A percentile compares a stretch with the other conserved stretches of the same genome.
Evolutionary conservation across 495 filamentous ascomycete species (phyloP).

Genomic region (Neurospora intermedia): DNA sequence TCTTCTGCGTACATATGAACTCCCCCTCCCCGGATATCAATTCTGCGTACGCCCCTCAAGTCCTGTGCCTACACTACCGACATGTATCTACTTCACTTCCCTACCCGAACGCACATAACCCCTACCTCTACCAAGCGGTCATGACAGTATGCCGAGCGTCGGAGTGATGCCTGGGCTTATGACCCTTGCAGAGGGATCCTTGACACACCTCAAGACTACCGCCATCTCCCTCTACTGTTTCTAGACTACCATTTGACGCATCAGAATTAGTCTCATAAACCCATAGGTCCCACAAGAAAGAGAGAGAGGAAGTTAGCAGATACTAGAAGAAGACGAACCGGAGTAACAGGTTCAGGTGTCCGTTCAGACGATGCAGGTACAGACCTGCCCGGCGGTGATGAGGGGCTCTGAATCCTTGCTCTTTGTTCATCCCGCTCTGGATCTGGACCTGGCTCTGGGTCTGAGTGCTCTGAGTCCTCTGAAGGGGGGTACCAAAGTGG

Average conservation of each 20-base stretch:
- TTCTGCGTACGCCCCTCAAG: not conserved
- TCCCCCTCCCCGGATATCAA: not conserved
- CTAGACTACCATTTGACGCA: not conserved
- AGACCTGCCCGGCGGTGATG: not conserved
- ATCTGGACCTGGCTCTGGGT: not conserved
- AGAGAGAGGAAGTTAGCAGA: not conserved
- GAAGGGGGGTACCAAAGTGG: not conserved
- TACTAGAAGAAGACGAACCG: not conserved
- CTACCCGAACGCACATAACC: not conserved
- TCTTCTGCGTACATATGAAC: not conserved
- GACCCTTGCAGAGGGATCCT: not conserved
- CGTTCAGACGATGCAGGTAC: not conserved
- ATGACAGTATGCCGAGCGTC: not conserved
- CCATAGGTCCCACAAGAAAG: not conserved
- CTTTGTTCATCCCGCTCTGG: not conserved
- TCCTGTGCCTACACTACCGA: not conserved
- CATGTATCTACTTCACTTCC: not conserved
- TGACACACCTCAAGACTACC: not conserved
- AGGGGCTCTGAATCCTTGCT: not conserved
- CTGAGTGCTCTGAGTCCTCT: not conserved
- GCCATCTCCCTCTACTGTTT: not conserved
- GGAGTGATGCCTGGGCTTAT: not conserved
- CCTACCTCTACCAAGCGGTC: not conserved
- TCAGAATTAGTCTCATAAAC: not conserved
- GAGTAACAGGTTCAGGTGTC: not conserved